phyloP scores from a whole-genome alignment of 208 protist genomes.

The Trypanosoma vivax region DNA sequence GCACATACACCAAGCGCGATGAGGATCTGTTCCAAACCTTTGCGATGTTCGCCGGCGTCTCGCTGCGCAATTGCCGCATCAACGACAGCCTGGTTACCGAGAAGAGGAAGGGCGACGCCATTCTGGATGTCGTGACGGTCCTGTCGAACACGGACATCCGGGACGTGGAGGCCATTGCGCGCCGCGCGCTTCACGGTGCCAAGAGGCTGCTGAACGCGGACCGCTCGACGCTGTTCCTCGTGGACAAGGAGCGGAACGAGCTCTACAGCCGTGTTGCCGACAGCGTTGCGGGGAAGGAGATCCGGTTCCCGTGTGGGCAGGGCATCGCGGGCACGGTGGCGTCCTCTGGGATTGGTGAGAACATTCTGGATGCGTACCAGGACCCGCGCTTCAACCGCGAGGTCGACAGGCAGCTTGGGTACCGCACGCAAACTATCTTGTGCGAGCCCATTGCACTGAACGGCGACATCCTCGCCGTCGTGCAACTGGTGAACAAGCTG shows the following conservation, averaged over 20 bases:
- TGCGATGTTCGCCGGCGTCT: conserved; percentile 74
- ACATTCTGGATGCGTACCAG: conserved; percentile 64
- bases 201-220: conserved; percentile 61
- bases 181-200: conserved; percentile 51
- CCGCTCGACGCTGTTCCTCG: conserved; percentile 56
- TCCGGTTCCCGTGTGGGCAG: conserved; percentile 50
- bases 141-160: conserved; percentile 67
- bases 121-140: conserved; percentile 54
- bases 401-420: conserved; percentile 61
- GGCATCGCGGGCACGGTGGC: conserved; percentile 69
- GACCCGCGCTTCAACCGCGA: conserved; percentile 63
- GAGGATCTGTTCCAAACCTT: conserved; percentile 46
- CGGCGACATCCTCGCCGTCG: conserved; percentile 77
- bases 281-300: conserved; percentile 44
- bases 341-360: conserved; percentile 38
- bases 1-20: conserved; percentile 34
- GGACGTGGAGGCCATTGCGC: conserved; percentile 51
- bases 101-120: conserved; percentile 55
- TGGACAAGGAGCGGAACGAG: conserved; percentile 77
- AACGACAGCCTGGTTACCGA: conserved; percentile 47
- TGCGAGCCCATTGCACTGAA: conserved; percentile 62
- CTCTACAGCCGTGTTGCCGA: conserved; percentile 63
- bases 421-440: conserved; percentile 43
- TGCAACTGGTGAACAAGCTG: conserved; percentile 84
- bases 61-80: conserved; percentile 74